These are phyloP conservation scores for Chaetomium cochliodes DNA, from an alignment of 495 filamentous ascomycete genomes.

Conservation along the genomic window DNA sequence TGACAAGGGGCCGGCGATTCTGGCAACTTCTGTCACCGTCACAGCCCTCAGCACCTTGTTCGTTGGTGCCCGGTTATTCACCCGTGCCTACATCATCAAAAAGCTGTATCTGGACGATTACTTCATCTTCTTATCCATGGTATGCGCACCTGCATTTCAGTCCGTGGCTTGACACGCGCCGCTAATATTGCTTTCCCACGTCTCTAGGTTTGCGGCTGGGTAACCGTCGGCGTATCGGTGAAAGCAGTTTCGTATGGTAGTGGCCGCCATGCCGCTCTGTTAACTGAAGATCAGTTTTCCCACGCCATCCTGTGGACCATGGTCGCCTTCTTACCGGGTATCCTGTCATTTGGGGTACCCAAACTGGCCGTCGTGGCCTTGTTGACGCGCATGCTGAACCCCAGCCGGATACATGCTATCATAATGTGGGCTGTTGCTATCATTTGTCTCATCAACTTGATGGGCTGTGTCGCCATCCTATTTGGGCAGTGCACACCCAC, in stretches of 20 bases:
- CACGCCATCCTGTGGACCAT: slow-evolving; percentile 39
- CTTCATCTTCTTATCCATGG: background rate
- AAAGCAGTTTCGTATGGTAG: slow-evolving; percentile 24
- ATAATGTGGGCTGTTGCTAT: slow-evolving; percentile 39
- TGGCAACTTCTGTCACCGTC: slow-evolving; percentile 23
- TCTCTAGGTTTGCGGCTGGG: slow-evolving; percentile 15
- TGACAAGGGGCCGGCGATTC: slow-evolving; percentile 24
- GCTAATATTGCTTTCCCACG: background rate
- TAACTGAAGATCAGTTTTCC: slow-evolving; percentile 30
- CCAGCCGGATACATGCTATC: slow-evolving; percentile 29
- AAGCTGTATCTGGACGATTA: slow-evolving; percentile 28
- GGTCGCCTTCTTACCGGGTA: slow-evolving; percentile 39
- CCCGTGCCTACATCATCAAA: slow-evolving; percentile 21
- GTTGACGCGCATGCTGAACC: slow-evolving; percentile 41
- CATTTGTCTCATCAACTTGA: slow-evolving; percentile 34
- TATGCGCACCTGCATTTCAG: background rate
- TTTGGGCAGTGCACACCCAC: slow-evolving; percentile 47
- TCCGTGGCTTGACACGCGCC: background rate
- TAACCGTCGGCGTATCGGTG: slow-evolving; percentile 10
- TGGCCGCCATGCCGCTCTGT: slow-evolving; percentile 32
- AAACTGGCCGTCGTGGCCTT: slow-evolving; percentile 48
- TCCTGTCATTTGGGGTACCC: slow-evolving; percentile 44
- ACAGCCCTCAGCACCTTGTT: slow-evolving; percentile 28
- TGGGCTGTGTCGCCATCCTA: slow-evolving; percentile 38
- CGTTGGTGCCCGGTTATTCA: slow-evolving; percentile 32